These are phyloP conservation scores for Fusarium newnesense DNA, from an alignment of 2,329 filamentous ascomycete genomes.

Conservation along the genomic window DNA sequence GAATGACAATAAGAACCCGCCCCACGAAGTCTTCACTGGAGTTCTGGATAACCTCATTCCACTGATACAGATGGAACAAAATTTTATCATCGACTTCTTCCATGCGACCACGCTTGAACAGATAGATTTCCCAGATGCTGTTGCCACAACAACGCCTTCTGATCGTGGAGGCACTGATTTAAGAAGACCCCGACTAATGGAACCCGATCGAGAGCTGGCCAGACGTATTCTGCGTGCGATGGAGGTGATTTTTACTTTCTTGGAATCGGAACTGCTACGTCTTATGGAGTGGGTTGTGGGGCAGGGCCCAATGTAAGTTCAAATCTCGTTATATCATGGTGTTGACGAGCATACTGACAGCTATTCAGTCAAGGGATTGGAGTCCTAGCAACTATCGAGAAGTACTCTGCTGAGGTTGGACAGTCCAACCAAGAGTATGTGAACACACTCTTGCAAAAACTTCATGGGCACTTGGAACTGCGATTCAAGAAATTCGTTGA, in stretches of 20 bases:
- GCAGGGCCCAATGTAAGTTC: slow-evolving; percentile 81
- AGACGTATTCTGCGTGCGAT: slow-evolving; percentile 85
- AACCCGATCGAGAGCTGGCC: slow-evolving; percentile 89
- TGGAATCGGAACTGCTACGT: slow-evolving; percentile 79
- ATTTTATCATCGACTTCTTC: slow-evolving; percentile 97
- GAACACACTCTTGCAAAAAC: slow-evolving; percentile 79
- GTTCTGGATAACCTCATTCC: slow-evolving; percentile 85
- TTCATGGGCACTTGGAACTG: slow-evolving; percentile 78
- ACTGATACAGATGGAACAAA: slow-evolving; percentile 91
- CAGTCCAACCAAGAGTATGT: slow-evolving; percentile 96
- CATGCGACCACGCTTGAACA: slow-evolving; percentile 88
- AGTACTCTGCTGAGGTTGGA: slow-evolving; percentile 79
- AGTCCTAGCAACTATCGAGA: slow-evolving; percentile 82
- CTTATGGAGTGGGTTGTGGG: slow-evolving; percentile 86
- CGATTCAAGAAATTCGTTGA: slow-evolving; percentile 91
- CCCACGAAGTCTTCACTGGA: slow-evolving; percentile 83
- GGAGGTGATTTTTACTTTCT: slow-evolving; percentile 87
- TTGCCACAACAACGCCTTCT: slow-evolving; percentile 72
- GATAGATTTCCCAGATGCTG: slow-evolving; percentile 84
- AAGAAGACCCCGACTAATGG: slow-evolving; percentile 79
- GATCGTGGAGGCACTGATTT: slow-evolving; percentile 79
- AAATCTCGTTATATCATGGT: not conserved
- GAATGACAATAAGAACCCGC: slow-evolving; percentile 73
- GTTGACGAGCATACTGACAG: slow-evolving; percentile 23
- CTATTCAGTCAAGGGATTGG: slow-evolving; percentile 84